These are phyloP conservation scores for Stemphylium lycopersici DNA, from an alignment of 2,329 filamentous ascomycete species.

Conservation along the genomic window DNA sequence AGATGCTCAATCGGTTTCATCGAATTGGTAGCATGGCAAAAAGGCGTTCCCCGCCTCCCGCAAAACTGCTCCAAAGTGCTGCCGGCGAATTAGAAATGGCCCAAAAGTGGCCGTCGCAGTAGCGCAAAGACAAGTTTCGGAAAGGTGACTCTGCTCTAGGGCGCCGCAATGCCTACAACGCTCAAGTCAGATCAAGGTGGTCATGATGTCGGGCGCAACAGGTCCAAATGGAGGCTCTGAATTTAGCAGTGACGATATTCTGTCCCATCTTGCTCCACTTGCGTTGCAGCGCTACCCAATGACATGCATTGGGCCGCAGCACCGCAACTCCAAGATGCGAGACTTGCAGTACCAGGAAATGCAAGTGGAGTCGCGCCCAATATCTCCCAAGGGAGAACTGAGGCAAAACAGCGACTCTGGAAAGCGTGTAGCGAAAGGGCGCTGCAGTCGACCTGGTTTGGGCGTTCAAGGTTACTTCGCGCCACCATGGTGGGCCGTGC, in stretches of 20 bases:
- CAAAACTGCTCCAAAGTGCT: not conserved
- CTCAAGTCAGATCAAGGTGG: not conserved
- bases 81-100: not conserved
- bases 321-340: not conserved
- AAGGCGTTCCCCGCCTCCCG: not conserved
- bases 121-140: not conserved
- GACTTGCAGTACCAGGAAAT: not conserved
- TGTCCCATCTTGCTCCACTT: constrained; percentile 9
- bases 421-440: constrained; percentile 15
- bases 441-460: constrained; percentile 13
- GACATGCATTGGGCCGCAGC: constrained; percentile 20
- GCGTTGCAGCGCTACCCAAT: constrained; percentile 22
- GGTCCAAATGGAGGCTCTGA: constrained; percentile 5
- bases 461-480: constrained; percentile 14
- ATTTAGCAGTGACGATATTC: constrained; percentile 12
- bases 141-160: not conserved
- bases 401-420: not conserved
- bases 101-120: not conserved
- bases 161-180: constrained; percentile 4
- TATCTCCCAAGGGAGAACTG: not conserved
- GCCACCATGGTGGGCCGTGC: constrained; percentile 21
- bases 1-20: not conserved
- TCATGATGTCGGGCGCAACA: constrained; percentile 5
- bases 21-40: not conserved
- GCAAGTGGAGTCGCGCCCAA: not conserved